Evolutionary conservation across 129 eudicot species (phyloP).

Genomic region (Pittosporum tobira): DNA sequence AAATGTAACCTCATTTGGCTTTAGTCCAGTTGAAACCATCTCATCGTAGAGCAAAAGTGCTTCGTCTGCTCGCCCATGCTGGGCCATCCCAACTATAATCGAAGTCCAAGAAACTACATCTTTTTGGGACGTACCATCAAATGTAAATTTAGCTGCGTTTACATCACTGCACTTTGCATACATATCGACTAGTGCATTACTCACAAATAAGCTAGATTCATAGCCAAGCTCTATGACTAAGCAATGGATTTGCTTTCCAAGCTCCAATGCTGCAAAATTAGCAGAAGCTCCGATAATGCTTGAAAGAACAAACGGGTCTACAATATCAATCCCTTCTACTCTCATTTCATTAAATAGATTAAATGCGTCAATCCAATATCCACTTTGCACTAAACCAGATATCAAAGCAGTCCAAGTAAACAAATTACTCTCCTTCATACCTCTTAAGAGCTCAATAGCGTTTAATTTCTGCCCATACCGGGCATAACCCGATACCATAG

Average conservation of each 20-base stretch:
- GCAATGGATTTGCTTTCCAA: constrained; percentile 74
- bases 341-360: constrained; percentile 50
- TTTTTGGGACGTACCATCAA: constrained; percentile 27
- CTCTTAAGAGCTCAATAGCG: constrained; percentile 40
- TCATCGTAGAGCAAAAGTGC: constrained; percentile 55
- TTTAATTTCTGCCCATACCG: constrained; percentile 44
- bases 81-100: constrained; percentile 79
- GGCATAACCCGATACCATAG: constrained; percentile 76
- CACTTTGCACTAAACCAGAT: constrained; percentile 74
- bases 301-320: constrained; percentile 54
- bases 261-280: constrained; percentile 47
- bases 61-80: constrained; percentile 71
- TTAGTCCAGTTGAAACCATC: constrained; percentile 44
- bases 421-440: constrained; percentile 35
- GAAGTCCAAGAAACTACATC: constrained; percentile 96
- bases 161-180: constrained; percentile 91
- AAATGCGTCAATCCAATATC: constrained; percentile 36
- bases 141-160: constrained; percentile 38
- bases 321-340: constrained; percentile 41
- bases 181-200: constrained; percentile 71
- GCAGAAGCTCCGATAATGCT: constrained; percentile 64
- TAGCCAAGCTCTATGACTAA: constrained; percentile 52
- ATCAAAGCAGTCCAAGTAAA: constrained; percentile 78
- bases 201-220: constrained; percentile 38
- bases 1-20: constrained; percentile 80